Conservation (phyloP, 1,139 yeast species). For the Kodamaea arcana region DNA sequence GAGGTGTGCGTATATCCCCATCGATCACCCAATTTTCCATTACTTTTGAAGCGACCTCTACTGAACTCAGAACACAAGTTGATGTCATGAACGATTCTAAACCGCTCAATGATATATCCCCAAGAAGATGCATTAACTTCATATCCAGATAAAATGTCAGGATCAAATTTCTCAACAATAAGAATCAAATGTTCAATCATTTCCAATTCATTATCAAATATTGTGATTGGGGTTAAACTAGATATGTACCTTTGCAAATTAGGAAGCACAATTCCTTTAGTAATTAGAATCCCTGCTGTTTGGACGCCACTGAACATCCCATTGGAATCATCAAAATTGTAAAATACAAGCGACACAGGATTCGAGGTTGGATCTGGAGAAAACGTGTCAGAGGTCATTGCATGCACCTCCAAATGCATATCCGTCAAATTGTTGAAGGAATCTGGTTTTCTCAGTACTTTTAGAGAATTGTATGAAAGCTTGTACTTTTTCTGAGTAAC, state of each 20-base stretch:
- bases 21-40: slow-evolving; percentile 58
- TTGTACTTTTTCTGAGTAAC: slow-evolving; percentile 37
- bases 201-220: slow-evolving; percentile 49
- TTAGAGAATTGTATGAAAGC: slow-evolving; percentile 28
- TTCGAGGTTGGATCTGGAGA: slow-evolving; percentile 69
- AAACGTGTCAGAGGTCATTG: slow-evolving; percentile 40
- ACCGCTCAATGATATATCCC: slow-evolving; percentile 83
- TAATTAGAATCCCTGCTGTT: slow-evolving; percentile 29
- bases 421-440: slow-evolving; percentile 49
- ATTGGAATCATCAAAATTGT: slow-evolving; percentile 53
- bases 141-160: slow-evolving; percentile 83
- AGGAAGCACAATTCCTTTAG: neutral
- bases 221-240: slow-evolving; percentile 2
- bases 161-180: slow-evolving; percentile 65
- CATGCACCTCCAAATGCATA: slow-evolving; percentile 65
- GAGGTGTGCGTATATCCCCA: slow-evolving; percentile 87
- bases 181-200: slow-evolving; percentile 53
- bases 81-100: slow-evolving; percentile 38
- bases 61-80: slow-evolving; percentile 46
- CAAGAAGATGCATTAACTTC: slow-evolving; percentile 80
- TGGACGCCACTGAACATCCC: slow-evolving; percentile 17
- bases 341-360: slow-evolving; percentile 55
- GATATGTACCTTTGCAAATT: neutral
- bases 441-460: slow-evolving; percentile 39
- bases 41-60: slow-evolving; percentile 45